Evolutionary conservation across 1,139 yeast species (phyloP), one percentile per base, ranked within the genome.

Genomic region (Nakaseomyces sp.): DNA sequence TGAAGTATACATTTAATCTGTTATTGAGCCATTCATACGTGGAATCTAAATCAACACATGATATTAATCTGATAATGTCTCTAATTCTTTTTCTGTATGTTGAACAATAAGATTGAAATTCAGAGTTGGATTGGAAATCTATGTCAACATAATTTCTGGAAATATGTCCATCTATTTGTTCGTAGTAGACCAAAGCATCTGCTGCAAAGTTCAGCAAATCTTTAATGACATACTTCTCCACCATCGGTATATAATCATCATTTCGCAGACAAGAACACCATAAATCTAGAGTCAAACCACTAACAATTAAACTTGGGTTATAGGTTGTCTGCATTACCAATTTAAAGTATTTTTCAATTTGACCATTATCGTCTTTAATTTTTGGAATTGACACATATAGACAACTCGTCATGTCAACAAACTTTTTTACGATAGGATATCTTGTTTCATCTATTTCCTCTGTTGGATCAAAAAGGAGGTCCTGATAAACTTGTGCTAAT

Each of bases 321-420:
- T 72, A 75, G 0, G 96, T 85, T 1, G 96, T 87, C 39, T 78
- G 75, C 40, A 91, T 68, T 4, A 93, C 88, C 33, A 93, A 72
- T 45, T 75, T 73, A 49, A 89, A 71, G 58, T 86, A 91, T 43
- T 76, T 77, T 38, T 55, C 56, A 13, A 66, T 54, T 35, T 65
- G 67, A 13, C 58, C 52, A 16, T 54, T 48, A 22, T 50, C 49
- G 13, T 60, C 48, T 16, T 61, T 59, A 16, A 65, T 58, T 37
- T 60, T 62, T 39, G 61, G 62, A 13, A 67, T 56, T 43, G 69
- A 68, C 24, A 65, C 95, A 54, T 95, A 87, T 35, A 91, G 69
- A 1, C 94, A 87, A 32, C 91, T 95, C 41, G 89, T 77, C 86
- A 91, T 84, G 61, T 93, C 98, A 5, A 89, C 96, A 18, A 91